Evolutionary conservation across 2,329 filamentous ascomycete species (phyloP).

Genomic region (Botrytis porri): DNA sequence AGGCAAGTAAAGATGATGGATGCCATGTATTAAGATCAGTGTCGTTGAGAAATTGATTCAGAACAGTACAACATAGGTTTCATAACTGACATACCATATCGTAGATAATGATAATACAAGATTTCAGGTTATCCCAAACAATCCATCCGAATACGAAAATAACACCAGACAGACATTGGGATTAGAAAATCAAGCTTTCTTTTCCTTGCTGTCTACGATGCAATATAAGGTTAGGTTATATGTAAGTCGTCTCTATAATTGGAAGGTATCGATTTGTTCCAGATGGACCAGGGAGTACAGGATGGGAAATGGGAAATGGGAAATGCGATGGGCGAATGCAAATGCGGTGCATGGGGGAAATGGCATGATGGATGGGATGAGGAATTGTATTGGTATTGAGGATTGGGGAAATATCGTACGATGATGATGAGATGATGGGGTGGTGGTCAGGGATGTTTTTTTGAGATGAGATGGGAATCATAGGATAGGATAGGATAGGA

Average conservation of each 20-base stretch:
- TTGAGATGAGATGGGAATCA: no score
- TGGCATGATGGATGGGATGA: background rate
- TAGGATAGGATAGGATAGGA: no score
- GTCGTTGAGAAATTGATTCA: background rate
- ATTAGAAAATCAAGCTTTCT: background rate
- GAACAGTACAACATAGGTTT: conserved; percentile 6
- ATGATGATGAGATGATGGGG: background rate
- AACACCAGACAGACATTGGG: no score
- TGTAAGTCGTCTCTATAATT: background rate
- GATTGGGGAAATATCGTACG: conserved; percentile 1
- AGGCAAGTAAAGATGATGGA: background rate
- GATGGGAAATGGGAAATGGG: background rate
- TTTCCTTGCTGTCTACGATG: no score
- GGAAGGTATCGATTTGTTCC: background rate
- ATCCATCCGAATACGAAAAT: background rate
- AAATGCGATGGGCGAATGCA: no score
- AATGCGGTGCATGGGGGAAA: background rate
- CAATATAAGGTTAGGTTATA: no score
- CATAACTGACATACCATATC: background rate
- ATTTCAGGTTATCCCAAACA: no score
- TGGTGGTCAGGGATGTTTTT: background rate
- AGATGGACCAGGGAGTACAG: background rate
- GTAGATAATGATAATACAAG: background rate
- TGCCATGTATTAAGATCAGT: background rate
- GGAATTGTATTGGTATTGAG: no score